These are phyloP conservation scores for Schrenkiella parvula DNA, from an alignment of 345 rosid species.

Conservation along the genomic window DNA sequence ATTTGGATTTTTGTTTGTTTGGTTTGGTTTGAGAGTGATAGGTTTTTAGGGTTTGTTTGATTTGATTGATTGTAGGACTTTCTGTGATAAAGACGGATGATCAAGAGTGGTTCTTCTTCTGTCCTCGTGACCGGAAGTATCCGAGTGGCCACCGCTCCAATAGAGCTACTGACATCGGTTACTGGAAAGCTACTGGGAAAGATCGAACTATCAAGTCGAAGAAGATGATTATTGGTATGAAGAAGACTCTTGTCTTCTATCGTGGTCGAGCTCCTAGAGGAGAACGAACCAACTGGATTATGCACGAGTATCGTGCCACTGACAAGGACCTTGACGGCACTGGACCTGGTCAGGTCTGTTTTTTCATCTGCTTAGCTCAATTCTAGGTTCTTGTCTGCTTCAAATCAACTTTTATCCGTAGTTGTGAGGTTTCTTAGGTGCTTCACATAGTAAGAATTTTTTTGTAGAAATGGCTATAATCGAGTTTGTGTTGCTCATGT, in stretches of 20 bases:
- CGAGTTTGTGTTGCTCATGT: not conserved
- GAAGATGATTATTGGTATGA: constrained; percentile 16
- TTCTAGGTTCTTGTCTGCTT: not conserved
- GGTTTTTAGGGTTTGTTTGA: not conserved
- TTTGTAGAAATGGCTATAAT: not conserved
- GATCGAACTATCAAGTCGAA: constrained; percentile 71
- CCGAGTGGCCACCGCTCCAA: constrained; percentile 86
- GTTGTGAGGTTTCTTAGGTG: not conserved
- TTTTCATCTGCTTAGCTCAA: not conserved
- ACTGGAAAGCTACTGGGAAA: constrained; percentile 95
- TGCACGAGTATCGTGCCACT: not conserved
- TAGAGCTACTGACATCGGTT: constrained; percentile 87
- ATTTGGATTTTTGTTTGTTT: not conserved
- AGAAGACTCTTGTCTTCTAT: not conserved
- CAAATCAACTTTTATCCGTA: not conserved
- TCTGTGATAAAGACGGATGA: constrained; percentile 82
- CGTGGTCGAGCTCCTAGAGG: not conserved
- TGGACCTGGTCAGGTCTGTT: not conserved
- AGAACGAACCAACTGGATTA: not conserved
- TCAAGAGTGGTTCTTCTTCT: constrained; percentile 95
- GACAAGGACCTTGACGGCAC: not conserved
- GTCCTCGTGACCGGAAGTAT: constrained; percentile 82
- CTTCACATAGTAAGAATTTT: not conserved
- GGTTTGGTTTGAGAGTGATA: not conserved
- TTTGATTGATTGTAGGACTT: constrained; percentile 35